Evolutionary conservation across 495 filamentous ascomycete genomes (phyloP).

Genomic region (Aspergillus haitiensis): DNA sequence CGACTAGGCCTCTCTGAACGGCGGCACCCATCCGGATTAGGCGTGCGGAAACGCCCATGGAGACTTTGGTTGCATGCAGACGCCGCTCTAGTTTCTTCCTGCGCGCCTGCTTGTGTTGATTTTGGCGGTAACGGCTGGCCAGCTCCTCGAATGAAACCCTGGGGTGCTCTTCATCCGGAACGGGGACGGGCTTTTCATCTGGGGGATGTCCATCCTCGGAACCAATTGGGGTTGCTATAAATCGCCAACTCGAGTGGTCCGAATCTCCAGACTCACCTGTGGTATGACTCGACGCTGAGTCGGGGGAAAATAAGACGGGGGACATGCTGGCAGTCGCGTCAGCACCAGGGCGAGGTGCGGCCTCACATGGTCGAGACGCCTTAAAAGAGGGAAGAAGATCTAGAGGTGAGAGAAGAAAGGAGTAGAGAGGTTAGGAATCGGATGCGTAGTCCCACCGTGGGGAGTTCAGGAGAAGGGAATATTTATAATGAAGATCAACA

Average conservation of each 20-base stretch:
- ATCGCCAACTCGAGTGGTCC: conserved; percentile 40
- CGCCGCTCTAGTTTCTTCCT: conserved; percentile 44
- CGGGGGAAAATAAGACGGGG: conserved; percentile 19
- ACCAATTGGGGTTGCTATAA: conserved; percentile 25
- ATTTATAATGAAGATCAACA: neutral
- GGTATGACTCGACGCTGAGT: conserved; percentile 16
- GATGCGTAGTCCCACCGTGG: conserved; percentile 7
- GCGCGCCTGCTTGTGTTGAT: conserved; percentile 44
- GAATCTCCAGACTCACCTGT: conserved; percentile 47
- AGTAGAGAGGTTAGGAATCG: conserved; percentile 12
- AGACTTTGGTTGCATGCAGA: conserved; percentile 53
- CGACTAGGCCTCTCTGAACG: conserved; percentile 79
- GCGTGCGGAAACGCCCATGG: conserved; percentile 76
- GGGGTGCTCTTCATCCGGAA: conserved; percentile 26
- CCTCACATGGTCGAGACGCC: conserved; percentile 34
- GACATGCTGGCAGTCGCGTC: conserved; percentile 29
- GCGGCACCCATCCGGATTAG: conserved; percentile 75
- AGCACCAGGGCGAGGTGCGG: conserved; percentile 34
- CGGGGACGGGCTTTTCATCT: conserved; percentile 12
- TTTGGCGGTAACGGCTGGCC: conserved; percentile 42
- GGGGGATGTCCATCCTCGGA: conserved; percentile 26
- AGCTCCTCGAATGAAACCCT: conserved; percentile 48
- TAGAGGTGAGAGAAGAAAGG: conserved; percentile 10
- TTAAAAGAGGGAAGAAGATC: conserved; percentile 33
- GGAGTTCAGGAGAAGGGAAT: conserved; percentile 4